Conservation (phyloP, 2,329 filamentous ascomycete genomes). For the Diaporthe sp. region DNA sequence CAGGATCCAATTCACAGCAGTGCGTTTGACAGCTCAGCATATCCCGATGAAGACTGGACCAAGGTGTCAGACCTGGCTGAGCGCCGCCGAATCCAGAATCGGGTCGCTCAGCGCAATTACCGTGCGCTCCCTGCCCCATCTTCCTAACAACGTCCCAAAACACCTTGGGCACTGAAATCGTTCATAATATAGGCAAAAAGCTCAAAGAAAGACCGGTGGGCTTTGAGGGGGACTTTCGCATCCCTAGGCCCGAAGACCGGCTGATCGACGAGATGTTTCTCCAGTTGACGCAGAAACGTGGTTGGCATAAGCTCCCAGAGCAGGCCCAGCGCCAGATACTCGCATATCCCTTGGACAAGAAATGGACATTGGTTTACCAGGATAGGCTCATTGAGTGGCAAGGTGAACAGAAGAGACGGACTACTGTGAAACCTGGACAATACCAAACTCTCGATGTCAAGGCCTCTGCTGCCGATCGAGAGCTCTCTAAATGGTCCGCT, state of each 20-base stretch:
- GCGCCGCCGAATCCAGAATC: slow-evolving; percentile 93
- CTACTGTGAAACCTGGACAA: slow-evolving; percentile 79
- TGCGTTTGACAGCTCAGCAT: slow-evolving; percentile 93
- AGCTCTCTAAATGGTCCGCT: slow-evolving; percentile 97
- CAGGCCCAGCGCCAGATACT: slow-evolving; percentile 96
- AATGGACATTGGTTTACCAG: slow-evolving; percentile 97
- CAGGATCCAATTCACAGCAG: slow-evolving; percentile 72
- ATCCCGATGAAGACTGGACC: slow-evolving; percentile 98
- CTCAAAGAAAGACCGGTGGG: too few species aligned
- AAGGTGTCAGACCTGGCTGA: slow-evolving; percentile 98
- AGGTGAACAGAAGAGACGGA: slow-evolving; percentile 90
- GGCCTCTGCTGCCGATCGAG: slow-evolving; percentile 92
- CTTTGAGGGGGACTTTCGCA: slow-evolving; percentile 58
- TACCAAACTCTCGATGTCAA: slow-evolving; percentile 76
- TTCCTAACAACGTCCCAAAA: too few species aligned
- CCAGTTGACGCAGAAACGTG: slow-evolving; percentile 95
- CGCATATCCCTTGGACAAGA: slow-evolving; percentile 93
- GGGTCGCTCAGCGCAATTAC: slow-evolving; percentile 97
- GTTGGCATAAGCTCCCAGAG: slow-evolving; percentile 97
- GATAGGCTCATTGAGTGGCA: slow-evolving; percentile 94
- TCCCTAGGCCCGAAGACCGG: slow-evolving; percentile 81
- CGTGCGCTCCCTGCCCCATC: slow-evolving; percentile 64
- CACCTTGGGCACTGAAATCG: too few species aligned
- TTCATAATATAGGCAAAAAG: too few species aligned
- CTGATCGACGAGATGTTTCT: slow-evolving; percentile 93